Percentiles rank a stretch among this genome's conserved stretches.
Evolutionary conservation across 257 asterid genomes (phyloP).

Genomic region (Jasminum sambac): DNA sequence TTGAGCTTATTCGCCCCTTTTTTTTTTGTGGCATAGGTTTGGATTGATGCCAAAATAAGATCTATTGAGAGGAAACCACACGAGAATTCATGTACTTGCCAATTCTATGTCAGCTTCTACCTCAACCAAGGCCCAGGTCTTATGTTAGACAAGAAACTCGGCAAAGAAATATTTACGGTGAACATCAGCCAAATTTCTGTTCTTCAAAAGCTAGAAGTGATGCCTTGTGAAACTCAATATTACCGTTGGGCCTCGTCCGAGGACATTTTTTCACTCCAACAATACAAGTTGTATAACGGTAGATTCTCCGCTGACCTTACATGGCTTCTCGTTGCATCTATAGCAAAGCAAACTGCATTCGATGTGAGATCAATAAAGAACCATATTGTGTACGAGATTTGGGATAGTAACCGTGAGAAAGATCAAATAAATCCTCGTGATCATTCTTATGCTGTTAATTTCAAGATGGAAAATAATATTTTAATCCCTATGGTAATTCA

Average conservation of each 20-base stretch:
- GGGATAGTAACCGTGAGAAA: slow-evolving; percentile 35
- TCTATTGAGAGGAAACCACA: slow-evolving; percentile 87
- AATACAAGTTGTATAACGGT: slow-evolving; percentile 51
- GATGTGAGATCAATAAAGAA: slow-evolving; percentile 56
- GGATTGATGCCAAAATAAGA: slow-evolving; percentile 81
- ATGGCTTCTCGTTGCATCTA: slow-evolving; percentile 76
- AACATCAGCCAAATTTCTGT: slow-evolving; percentile 52
- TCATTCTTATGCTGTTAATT: slow-evolving; percentile 46
- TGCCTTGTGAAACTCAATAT: slow-evolving; percentile 54
- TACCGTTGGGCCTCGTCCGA: slow-evolving; percentile 82
- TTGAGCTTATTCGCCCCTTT: slow-evolving; percentile 13
- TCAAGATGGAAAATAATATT: slow-evolving; percentile 60
- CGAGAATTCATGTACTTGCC: slow-evolving; percentile 53
- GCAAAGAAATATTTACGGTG: slow-evolving; percentile 45
- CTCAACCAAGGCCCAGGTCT: slow-evolving; percentile 66
- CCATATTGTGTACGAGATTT: slow-evolving; percentile 65
- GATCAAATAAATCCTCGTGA: slow-evolving; percentile 21
- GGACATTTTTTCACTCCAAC: slow-evolving; percentile 66
- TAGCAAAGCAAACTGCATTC: slow-evolving; percentile 54
- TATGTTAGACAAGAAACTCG: slow-evolving; percentile 45
- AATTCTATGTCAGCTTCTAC: slow-evolving; percentile 69
- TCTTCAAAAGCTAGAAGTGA: slow-evolving; percentile 70
- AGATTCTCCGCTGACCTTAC: slow-evolving; percentile 64
- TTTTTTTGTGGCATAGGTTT: slow-evolving; percentile 45
- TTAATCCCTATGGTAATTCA: slow-evolving; percentile 41